These are phyloP conservation scores for Xylaria sp. DNA, from an alignment of 2,329 filamentous ascomycete species.

Conservation along the genomic window DNA sequence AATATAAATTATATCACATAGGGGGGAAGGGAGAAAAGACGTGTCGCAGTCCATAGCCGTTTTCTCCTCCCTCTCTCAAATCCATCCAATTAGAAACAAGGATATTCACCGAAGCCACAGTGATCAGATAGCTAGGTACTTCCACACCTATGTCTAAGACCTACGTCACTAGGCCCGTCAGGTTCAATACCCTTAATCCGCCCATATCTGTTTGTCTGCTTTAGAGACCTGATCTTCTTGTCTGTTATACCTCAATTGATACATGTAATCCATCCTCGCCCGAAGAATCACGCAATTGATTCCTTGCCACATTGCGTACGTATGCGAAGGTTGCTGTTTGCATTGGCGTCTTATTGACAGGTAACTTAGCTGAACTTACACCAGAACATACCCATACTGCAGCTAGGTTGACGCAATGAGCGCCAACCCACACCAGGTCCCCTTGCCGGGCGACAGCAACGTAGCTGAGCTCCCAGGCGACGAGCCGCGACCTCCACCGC, in stretches of 20 bases:
- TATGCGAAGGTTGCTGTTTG: neutral
- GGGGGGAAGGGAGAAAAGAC: too few relatives aligned
- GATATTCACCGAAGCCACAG: too few relatives aligned
- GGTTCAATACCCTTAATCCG: too few relatives aligned
- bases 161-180: too few relatives aligned
- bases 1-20: too few relatives aligned
- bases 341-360: neutral
- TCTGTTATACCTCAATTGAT: neutral
- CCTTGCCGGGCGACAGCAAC: constrained; percentile 12
- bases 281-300: neutral
- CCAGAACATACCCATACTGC: neutral
- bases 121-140: too few relatives aligned
- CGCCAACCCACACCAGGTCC: constrained; percentile 16
- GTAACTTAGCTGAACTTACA: too few relatives aligned
- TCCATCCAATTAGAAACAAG: too few relatives aligned
- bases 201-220: too few relatives aligned
- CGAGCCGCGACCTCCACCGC: neutral
- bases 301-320: neutral
- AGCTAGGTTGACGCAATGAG: constrained; percentile 10
- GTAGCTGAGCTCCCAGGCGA: constrained; percentile 20
- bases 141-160: too few relatives aligned
- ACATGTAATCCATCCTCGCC: neutral
- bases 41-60: too few relatives aligned
- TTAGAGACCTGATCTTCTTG: neutral
- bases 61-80: too few relatives aligned